phyloP scores from a whole-genome alignment of 2,329 filamentous ascomycete genomes.

The Scytalidium lignicola region DNA sequence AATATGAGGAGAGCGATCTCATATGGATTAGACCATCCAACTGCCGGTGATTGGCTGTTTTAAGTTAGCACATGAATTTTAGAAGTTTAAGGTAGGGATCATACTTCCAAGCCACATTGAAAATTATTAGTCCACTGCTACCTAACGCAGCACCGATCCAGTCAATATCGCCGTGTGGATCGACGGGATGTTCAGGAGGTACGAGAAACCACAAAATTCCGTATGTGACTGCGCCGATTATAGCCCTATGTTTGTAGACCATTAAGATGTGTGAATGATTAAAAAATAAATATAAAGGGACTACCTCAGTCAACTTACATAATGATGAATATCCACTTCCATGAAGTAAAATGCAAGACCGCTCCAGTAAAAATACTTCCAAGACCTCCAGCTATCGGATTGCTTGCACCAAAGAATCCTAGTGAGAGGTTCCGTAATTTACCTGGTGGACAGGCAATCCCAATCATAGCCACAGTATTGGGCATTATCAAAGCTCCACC shows the following conservation, averaged over 20 bases:
- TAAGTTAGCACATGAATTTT: not conserved
- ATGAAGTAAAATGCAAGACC: constrained; percentile 28
- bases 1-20: constrained; percentile 1
- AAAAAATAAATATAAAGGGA: not conserved
- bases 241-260: not conserved
- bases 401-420: constrained; percentile 38
- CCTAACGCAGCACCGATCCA: constrained; percentile 33
- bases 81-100: not conserved
- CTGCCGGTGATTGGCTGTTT: constrained; percentile 1
- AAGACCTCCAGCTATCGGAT: constrained; percentile 37
- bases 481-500: constrained; percentile 44
- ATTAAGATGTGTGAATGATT: too few relatives aligned
- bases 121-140: constrained; percentile 33
- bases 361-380: constrained; percentile 34
- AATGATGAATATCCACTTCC: constrained; percentile 28
- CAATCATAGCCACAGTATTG: constrained; percentile 43
- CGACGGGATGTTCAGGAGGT: constrained; percentile 5
- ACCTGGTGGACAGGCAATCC: constrained; percentile 40
- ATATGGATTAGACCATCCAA: constrained; percentile 2
- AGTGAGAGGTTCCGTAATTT: constrained; percentile 35
- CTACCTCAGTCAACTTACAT: not conserved
- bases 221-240: not conserved
- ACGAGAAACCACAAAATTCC: not conserved
- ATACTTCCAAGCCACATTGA: constrained; percentile 44
- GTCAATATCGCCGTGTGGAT: constrained; percentile 31